These are phyloP conservation scores for Phaffia rhodozyma DNA, from an alignment of 1,284 basidiomycete genomes.

Conservation along the genomic window DNA sequence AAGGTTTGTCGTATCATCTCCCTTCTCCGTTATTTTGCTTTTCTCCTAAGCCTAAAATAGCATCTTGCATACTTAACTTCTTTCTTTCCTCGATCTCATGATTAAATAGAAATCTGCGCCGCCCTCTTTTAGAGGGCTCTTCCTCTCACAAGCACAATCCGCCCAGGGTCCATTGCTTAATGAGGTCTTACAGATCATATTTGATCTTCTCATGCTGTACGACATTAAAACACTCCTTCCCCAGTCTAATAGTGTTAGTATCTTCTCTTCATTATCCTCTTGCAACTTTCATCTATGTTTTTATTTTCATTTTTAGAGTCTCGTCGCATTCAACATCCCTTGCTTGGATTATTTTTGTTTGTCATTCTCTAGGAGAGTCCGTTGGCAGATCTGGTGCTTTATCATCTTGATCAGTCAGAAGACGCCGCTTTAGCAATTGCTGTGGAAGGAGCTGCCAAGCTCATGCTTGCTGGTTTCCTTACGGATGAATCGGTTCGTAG, in stretches of 20 bases:
- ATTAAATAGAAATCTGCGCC: constrained; percentile 39
- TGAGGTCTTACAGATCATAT: constrained; percentile 72
- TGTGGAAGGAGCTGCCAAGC: constrained; percentile 75
- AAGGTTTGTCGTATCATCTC: constrained; percentile 32
- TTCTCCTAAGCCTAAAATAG: neutral
- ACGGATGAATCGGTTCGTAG: constrained; percentile 53
- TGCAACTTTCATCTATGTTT: too few species aligned
- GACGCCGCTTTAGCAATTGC: constrained; percentile 60
- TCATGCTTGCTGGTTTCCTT: constrained; percentile 74
- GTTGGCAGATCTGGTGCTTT: constrained; percentile 62
- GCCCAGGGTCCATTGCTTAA: constrained; percentile 66
- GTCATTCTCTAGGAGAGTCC: constrained; percentile 45
- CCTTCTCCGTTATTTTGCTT: too few species aligned
- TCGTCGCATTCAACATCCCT: neutral
- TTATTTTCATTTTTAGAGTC: too few species aligned
- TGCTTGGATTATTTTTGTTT: neutral
- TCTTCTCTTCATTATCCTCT: neutral
- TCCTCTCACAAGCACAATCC: constrained; percentile 69
- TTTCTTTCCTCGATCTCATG: neutral
- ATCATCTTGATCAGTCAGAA: constrained; percentile 46
- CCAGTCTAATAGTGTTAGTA: neutral
- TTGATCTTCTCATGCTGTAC: constrained; percentile 84
- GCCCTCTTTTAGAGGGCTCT: constrained; percentile 70
- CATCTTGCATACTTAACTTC: neutral
- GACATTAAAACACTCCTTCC: constrained; percentile 45